Evolutionary conservation across 495 filamentous ascomycete species (phyloP).

Genomic region (Astrothelium subdiscretum): DNA sequence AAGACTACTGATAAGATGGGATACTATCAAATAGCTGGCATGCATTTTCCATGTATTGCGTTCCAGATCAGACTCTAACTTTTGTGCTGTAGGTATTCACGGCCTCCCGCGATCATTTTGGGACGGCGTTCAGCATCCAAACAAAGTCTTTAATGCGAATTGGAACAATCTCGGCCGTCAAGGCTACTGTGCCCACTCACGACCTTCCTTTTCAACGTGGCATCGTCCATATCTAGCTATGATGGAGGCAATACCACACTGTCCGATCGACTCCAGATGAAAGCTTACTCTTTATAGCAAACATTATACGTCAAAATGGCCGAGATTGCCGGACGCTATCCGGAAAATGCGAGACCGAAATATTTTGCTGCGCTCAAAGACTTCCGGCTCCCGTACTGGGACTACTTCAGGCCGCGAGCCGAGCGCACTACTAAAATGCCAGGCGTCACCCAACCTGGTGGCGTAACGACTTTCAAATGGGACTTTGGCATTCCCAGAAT

Average conservation of each 20-base stretch:
- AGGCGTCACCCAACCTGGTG: background rate
- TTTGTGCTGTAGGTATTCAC: background rate
- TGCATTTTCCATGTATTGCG: background rate
- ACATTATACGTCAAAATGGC: background rate
- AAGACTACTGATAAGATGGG: background rate
- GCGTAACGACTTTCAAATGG: background rate
- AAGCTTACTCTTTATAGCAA: background rate
- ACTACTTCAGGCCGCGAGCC: background rate
- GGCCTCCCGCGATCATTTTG: background rate
- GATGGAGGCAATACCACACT: background rate
- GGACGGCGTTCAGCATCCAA: background rate
- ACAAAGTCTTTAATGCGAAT: background rate
- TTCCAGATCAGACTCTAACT: background rate
- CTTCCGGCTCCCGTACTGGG: background rate
- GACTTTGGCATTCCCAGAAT: background rate
- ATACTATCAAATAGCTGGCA: background rate
- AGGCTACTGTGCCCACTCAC: background rate
- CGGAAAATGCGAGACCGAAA: background rate
- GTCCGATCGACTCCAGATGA: background rate
- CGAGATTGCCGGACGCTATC: background rate
- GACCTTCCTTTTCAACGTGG: background rate
- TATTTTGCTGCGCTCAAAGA: background rate
- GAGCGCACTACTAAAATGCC: background rate
- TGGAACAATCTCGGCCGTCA: background rate
- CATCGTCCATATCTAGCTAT: background rate